These are phyloP conservation scores for Paraphysoderma sedebokerense DNA, from an alignment of 371 early-diverging fungal genomes.

Conservation along the genomic window DNA sequence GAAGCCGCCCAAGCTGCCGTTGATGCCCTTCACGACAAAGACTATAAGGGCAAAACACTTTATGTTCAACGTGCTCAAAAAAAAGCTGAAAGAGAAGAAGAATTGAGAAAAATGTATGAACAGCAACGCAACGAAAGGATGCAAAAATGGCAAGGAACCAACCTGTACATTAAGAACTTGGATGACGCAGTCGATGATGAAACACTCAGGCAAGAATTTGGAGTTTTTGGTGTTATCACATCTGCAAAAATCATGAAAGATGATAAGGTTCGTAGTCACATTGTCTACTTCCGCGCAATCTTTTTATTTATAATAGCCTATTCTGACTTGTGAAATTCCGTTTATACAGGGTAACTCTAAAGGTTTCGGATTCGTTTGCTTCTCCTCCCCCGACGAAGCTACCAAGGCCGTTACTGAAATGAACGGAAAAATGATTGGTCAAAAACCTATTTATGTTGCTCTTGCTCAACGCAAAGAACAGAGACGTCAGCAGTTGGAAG, in stretches of 20 bases:
- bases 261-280: slow-evolving; percentile 44
- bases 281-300: background rate
- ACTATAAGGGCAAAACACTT: slow-evolving; percentile 74
- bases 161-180: slow-evolving; percentile 96
- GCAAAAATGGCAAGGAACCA: slow-evolving; percentile 94
- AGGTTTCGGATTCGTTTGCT: slow-evolving; percentile 87
- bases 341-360: slow-evolving; percentile 46
- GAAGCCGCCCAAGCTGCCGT: slow-evolving; percentile 86
- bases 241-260: slow-evolving; percentile 94
- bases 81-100: slow-evolving; percentile 95
- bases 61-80: slow-evolving; percentile 97
- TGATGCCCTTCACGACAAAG: slow-evolving; percentile 82
- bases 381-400: slow-evolving; percentile 77
- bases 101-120: slow-evolving; percentile 85
- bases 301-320: background rate
- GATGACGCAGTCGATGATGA: slow-evolving; percentile 92
- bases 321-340: background rate
- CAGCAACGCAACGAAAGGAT: slow-evolving; percentile 82
- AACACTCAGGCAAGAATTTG: slow-evolving; percentile 83
- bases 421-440: slow-evolving; percentile 77
- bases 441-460: slow-evolving; percentile 95
- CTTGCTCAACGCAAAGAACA: slow-evolving; percentile 95
- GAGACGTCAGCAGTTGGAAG: slow-evolving; percentile 79
- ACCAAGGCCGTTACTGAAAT: slow-evolving; percentile 80
- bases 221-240: slow-evolving; percentile 86